Percentiles rank a stretch among this genome's conserved stretches.
phyloP scores from a whole-genome alignment of 306 rosid genomes.

The Casuarina equisetifolia region DNA sequence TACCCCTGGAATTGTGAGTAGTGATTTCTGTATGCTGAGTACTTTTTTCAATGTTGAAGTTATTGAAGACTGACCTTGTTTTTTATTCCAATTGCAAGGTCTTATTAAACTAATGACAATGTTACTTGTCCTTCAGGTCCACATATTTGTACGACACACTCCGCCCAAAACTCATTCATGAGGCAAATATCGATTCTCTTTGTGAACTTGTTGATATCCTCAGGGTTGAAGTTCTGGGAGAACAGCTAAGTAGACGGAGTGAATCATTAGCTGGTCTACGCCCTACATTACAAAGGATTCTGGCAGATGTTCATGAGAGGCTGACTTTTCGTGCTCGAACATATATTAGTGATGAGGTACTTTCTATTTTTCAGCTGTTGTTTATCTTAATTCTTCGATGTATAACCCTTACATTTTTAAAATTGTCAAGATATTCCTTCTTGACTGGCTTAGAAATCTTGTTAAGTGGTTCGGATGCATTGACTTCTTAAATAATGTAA shows the following conservation, averaged over 20 bases:
- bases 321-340: slow-evolving; percentile 96
- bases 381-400: slow-evolving; percentile 12
- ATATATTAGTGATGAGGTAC: slow-evolving; percentile 89
- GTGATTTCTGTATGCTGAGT: neutral
- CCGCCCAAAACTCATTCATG: slow-evolving; percentile 94
- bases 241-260: slow-evolving; percentile 66
- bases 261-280: slow-evolving; percentile 85
- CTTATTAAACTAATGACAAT: slow-evolving; percentile 7
- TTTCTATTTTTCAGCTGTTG: slow-evolving; percentile 15
- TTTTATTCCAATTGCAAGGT: slow-evolving; percentile 2
- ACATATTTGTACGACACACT: slow-evolving; percentile 86
- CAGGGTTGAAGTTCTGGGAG: slow-evolving; percentile 89
- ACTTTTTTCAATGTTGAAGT: slow-evolving; percentile 6
- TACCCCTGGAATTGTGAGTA: neutral
- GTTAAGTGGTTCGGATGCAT: slow-evolving; percentile 5
- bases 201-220: slow-evolving; percentile 97
- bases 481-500: neutral
- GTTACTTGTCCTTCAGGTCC: slow-evolving; percentile 61
- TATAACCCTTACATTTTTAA: neutral
- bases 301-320: slow-evolving; percentile 96
- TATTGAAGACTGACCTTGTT: slow-evolving; percentile 10
- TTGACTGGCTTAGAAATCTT: slow-evolving; percentile 14
- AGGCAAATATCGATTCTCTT: slow-evolving; percentile 85
- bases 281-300: slow-evolving; percentile 90
- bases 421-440: neutral